A percentile compares a stretch with the other conserved stretches of the same genome.
Evolutionary conservation across 1,284 basidiomycete genomes (phyloP).

Genomic region (Lignosus rhinocerotis): DNA sequence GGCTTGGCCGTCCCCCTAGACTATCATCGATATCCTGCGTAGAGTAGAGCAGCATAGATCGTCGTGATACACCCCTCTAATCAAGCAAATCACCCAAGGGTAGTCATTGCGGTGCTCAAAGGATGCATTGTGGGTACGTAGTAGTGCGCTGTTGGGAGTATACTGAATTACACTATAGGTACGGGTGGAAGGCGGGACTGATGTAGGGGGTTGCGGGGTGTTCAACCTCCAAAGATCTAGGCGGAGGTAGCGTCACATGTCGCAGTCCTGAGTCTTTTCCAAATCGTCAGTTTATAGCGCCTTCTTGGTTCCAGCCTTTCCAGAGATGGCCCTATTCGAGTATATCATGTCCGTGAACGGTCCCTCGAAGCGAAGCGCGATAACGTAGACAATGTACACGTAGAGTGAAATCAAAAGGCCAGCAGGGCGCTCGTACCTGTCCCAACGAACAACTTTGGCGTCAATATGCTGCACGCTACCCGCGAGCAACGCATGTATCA

Average conservation of each 20-base stretch:
- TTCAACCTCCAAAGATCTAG: constrained; percentile 6
- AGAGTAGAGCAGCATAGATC: not conserved
- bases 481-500: not conserved
- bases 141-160: constrained; percentile 23
- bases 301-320: constrained; percentile 33
- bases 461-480: constrained; percentile 2
- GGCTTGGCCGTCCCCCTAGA: not conserved
- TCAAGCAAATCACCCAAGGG: not conserved
- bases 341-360: constrained; percentile 87
- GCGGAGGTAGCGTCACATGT: not conserved
- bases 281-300: constrained; percentile 28
- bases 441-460: not conserved
- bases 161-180: constrained; percentile 22
- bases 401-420: constrained; percentile 76
- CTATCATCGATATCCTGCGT: too few relatives aligned
- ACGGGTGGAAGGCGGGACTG: not conserved
- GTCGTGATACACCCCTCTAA: not conserved
- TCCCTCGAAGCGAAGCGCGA: constrained; percentile 87
- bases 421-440: constrained; percentile 80
- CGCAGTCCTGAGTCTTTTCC: not conserved
- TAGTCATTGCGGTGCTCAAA: not conserved
- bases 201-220: constrained; percentile 14
- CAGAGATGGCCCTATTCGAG: constrained; percentile 48
- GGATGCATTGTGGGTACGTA: constrained; percentile 14
- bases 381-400: constrained; percentile 80